A percentile compares a stretch with the other conserved stretches of the same genome.
These are phyloP conservation scores for Fusarium sp. DNA, from an alignment of 2,329 filamentous ascomycete species.

Conservation along the genomic window DNA sequence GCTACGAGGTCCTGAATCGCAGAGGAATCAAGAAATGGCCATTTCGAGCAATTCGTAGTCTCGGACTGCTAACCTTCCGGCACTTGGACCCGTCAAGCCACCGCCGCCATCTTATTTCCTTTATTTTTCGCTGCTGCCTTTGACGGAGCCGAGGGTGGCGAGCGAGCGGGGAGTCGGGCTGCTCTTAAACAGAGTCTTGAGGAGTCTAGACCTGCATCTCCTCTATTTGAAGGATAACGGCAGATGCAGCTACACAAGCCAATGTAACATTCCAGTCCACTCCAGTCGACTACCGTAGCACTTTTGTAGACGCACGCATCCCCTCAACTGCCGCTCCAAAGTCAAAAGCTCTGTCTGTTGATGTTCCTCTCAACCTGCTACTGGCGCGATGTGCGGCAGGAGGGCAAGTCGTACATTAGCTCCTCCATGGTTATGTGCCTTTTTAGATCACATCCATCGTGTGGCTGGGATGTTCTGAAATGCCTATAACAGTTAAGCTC, in stretches of 20 bases:
- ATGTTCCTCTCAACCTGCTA: neutral
- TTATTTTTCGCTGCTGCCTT: neutral
- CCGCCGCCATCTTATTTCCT: conserved; percentile 14
- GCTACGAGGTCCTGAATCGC: neutral
- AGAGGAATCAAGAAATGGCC: neutral
- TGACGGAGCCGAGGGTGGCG: conserved; percentile 1
- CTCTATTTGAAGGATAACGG: conserved; percentile 28
- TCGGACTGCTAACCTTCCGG: conserved; percentile 19
- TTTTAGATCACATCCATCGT: neutral
- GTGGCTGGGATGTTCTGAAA: neutral
- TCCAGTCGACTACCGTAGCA: conserved; percentile 1
- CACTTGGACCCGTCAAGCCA: conserved; percentile 14
- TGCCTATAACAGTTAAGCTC: conserved; percentile 1
- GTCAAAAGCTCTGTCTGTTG: neutral
- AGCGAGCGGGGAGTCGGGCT: neutral
- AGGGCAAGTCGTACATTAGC: conserved; percentile 3
- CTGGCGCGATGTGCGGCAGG: conserved; percentile 13
- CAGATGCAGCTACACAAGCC: neutral
- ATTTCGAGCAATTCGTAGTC: neutral
- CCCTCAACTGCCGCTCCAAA: conserved; percentile 12
- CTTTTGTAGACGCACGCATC: conserved; percentile 22
- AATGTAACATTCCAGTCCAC: conserved; percentile 1
- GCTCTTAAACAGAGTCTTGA: conserved; percentile 2
- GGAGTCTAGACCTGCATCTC: conserved; percentile 13
- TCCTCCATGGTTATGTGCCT: neutral